Base-by-base conservation (phyloP, 192 early-diverging fungal species). In the Backusella westeae region DNA sequence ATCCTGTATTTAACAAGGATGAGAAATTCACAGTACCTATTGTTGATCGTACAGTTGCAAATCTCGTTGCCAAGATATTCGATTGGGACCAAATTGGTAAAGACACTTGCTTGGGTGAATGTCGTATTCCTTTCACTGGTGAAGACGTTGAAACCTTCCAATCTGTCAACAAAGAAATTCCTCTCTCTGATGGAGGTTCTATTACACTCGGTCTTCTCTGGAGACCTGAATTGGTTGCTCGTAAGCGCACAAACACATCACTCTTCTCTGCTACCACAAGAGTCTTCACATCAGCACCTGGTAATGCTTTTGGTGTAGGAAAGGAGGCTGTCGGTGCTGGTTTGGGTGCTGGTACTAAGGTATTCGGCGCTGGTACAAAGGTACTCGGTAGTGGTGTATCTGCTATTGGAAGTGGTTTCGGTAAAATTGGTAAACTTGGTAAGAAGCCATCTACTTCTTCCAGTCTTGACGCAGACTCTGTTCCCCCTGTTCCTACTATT, bases 31-130 rank as follows among this genome's bases (percentile, higher is more conserved):
- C 83, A n/a, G 74, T 91, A 5, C 86, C 85, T n/a, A 85, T 95
- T 21, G 56, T 63, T 23, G 78, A 85, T 15, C 86, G 93, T 53
- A 85, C 77, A 4, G 85, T 83, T 65, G 81, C 91, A 14, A 80
- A 83, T 49, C 83, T 94, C 75, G 75, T 79, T 35, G 85, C 93
- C 17, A 88, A 92, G 42, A 84, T 93, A 10, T 95, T 83, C 75
- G 94, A 95, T 81, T 95, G 93, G 93, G 91, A 95, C 73, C 89
- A 92, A 82, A 79, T 95, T 42, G 87, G 87, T 56, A 84, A 87
- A 21, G 84, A 90, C 74, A 89, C 86, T 44, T 85, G 85, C 52
- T 81, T 95, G 7, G 93, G 90, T 67, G 66, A 73, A 4, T 82
- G 80, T 19, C 77, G 77, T 7, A 78, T 95, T 42, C 80, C 88